Conservation (phyloP, 2,329 filamentous ascomycete genomes). For the Lachnellula suecica region DNA sequence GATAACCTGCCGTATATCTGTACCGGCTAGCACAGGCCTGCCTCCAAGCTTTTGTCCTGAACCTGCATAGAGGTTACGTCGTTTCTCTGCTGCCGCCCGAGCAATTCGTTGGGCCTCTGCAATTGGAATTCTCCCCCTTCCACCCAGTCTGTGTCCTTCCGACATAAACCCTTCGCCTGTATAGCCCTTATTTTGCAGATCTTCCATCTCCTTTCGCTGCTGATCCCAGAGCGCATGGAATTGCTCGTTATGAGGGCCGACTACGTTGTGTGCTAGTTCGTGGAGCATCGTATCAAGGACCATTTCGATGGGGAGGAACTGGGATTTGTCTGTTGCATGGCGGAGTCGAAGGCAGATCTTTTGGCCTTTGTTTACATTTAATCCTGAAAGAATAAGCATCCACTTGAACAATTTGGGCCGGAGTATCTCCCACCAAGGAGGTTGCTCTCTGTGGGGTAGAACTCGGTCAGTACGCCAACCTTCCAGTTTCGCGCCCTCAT, state of each 20-base stretch:
- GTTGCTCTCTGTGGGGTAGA: constrained; percentile 73
- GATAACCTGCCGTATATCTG: constrained; percentile 72
- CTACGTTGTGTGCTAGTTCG: constrained; percentile 85
- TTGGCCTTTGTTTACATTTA: constrained; percentile 76
- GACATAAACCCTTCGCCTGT: constrained; percentile 87
- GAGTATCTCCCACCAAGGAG: constrained; percentile 59
- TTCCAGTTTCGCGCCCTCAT: constrained; percentile 86
- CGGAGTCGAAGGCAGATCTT: constrained; percentile 83
- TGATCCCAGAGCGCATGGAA: constrained; percentile 91
- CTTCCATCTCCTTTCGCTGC: constrained; percentile 80
- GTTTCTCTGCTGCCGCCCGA: constrained; percentile 71
- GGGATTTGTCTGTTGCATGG: constrained; percentile 68
- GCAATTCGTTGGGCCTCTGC: constrained; percentile 75
- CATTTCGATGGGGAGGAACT: constrained; percentile 79
- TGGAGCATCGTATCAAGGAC: constrained; percentile 91
- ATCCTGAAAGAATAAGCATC: constrained; percentile 43
- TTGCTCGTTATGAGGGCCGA: constrained; percentile 77
- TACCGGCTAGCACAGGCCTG: constrained; percentile 49
- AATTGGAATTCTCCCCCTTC: constrained; percentile 63
- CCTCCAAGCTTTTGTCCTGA: constrained; percentile 76
- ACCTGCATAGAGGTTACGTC: constrained; percentile 54
- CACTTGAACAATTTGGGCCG: no score
- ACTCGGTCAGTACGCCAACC: constrained; percentile 78
- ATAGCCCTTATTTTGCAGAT: constrained; percentile 76
- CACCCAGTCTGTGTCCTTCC: constrained; percentile 73